Percentiles rank a stretch among this genome's conserved stretches.
Conservation (phyloP, 208 protist species). For the Wallacemonas sp. region DNA sequence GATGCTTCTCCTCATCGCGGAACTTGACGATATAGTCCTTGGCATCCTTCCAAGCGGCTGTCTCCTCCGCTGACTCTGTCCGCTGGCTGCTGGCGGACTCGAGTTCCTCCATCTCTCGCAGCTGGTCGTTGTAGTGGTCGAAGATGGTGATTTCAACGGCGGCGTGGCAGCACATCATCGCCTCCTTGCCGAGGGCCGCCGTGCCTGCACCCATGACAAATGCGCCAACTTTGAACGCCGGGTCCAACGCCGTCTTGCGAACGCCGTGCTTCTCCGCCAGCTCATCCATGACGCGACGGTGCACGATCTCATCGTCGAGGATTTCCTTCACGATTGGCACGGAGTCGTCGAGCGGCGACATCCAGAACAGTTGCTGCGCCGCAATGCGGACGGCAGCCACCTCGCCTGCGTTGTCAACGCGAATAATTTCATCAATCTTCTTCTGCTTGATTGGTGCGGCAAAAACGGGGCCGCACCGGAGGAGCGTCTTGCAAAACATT, state of each 20-base stretch:
- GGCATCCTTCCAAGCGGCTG: constrained; percentile 52
- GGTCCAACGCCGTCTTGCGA: constrained; percentile 61
- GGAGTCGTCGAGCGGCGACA: constrained; percentile 71
- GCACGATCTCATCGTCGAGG: constrained; percentile 75
- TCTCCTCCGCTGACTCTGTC: constrained; percentile 35
- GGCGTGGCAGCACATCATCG: constrained; percentile 90
- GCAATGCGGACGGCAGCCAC: constrained; percentile 81
- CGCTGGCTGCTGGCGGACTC: constrained; percentile 26
- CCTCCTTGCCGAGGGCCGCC: constrained; percentile 73
- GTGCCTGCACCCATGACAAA: constrained; percentile 77
- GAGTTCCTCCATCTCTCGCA: constrained; percentile 70
- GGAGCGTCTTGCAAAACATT: constrained; percentile 1
- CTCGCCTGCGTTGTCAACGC: constrained; percentile 85
- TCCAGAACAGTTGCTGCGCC: constrained; percentile 70
- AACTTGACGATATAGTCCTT: constrained; percentile 81
- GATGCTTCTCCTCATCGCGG: constrained; percentile 85
- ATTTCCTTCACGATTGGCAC: constrained; percentile 79
- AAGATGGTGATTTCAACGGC: constrained; percentile 86
- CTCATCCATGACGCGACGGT: constrained; percentile 75
- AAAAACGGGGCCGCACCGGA: constrained; percentile 35
- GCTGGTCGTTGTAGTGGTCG: constrained; percentile 89
- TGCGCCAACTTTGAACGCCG: constrained; percentile 69
- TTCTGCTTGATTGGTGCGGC: constrained; percentile 43
- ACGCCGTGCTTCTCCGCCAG: constrained; percentile 69
- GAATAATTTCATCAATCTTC: constrained; percentile 82